A percentile compares a stretch with the other conserved stretches of the same genome.
Evolutionary conservation across 2,329 filamentous ascomycete genomes (phyloP).

Genomic region (Calonectria leucothoes): DNA sequence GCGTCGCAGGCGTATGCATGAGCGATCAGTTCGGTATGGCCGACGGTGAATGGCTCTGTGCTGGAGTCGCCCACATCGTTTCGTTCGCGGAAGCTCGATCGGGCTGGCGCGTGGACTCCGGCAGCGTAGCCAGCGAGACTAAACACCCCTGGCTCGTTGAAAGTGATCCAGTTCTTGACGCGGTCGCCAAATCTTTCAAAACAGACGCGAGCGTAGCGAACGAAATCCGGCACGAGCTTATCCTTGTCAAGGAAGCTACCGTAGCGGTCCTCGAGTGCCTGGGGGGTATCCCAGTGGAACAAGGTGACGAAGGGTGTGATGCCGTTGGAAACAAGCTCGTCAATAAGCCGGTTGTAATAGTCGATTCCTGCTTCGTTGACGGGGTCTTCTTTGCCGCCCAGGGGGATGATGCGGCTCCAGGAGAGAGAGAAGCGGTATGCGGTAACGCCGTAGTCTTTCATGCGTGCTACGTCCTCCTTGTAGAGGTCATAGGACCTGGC

Average conservation of each 20-base stretch:
- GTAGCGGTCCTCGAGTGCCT: slow-evolving; percentile 34
- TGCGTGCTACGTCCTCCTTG: slow-evolving; percentile 62
- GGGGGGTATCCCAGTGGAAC: slow-evolving; percentile 74
- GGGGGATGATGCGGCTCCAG: slow-evolving; percentile 73
- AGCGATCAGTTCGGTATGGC: slow-evolving; percentile 52
- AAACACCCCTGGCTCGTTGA: slow-evolving; percentile 37
- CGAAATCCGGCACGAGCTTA: slow-evolving; percentile 32
- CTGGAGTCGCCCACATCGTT: slow-evolving; percentile 35
- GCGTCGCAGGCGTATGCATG: slow-evolving; percentile 51
- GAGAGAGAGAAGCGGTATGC: slow-evolving; percentile 74
- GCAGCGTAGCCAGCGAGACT: slow-evolving; percentile 34
- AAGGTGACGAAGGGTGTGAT: slow-evolving; percentile 72
- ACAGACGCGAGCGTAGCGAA: slow-evolving; percentile 37
- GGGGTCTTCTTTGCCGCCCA: slow-evolving; percentile 71
- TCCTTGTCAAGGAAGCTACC: slow-evolving; percentile 37
- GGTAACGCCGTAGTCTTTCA: slow-evolving; percentile 69
- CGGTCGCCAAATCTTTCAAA: slow-evolving; percentile 38
- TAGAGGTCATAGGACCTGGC: slow-evolving; percentile 54
- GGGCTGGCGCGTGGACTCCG: slow-evolving; percentile 30
- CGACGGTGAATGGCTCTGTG: slow-evolving; percentile 52
- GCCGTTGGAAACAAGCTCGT: slow-evolving; percentile 63
- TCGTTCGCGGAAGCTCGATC: slow-evolving; percentile 36
- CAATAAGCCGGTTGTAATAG: slow-evolving; percentile 70
- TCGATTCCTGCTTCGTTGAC: slow-evolving; percentile 70
- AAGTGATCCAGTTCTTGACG: slow-evolving; percentile 39